Base-by-base conservation (phyloP, 495 filamentous ascomycete species). In the Penicillium pulvis region DNA sequence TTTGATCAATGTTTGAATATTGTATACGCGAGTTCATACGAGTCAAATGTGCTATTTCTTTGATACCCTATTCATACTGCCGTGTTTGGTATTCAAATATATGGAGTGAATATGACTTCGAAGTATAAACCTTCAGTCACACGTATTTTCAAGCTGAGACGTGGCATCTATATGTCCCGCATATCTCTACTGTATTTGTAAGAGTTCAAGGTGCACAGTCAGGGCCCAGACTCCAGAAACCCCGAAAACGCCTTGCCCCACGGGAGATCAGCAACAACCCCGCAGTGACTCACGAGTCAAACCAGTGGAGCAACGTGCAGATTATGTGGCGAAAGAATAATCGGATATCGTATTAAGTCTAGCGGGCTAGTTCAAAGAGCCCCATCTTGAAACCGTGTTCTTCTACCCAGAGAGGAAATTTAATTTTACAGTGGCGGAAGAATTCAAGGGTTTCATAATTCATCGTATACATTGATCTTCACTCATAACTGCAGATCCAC, bases 261-360 rank as follows among this genome's bases (percentile, higher is more conserved):
- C 44, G 20, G 20, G 10, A 24, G 23, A 47, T 51, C 30, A 51
- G 26, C 48, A 28, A 33, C 48, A 51, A 33, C 28, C 48, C 48
- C 48, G 28, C 48, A 33, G 28, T 51, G 48, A 51, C 20, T 49
- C 46, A 49, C 24, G 28, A 28, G 14, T 31, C n/a, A 30, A 51
- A 35, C 24, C 12, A 16, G 12, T 51, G 26, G 28, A 49, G 26
- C 33, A 51, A 24, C 2, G 8, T 12, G 7, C 20, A 28, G 14
- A 47, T 11, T 24, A 8, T 11, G 24, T 24, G 19, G 12, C 44
- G 26, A 28, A 7, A 7, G 28, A 47, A 28, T 9, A 8, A 17
- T 41, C 14, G 39, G 16, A 5, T 17, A n/a, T 41, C 39, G 6
- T 2, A 41, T 17, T 41, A 17, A 4, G 39, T 7, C 16, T 41